These are phyloP conservation scores for Bullera alba DNA, from an alignment of 768 basidiomycete genomes.

Conservation along the genomic window DNA sequence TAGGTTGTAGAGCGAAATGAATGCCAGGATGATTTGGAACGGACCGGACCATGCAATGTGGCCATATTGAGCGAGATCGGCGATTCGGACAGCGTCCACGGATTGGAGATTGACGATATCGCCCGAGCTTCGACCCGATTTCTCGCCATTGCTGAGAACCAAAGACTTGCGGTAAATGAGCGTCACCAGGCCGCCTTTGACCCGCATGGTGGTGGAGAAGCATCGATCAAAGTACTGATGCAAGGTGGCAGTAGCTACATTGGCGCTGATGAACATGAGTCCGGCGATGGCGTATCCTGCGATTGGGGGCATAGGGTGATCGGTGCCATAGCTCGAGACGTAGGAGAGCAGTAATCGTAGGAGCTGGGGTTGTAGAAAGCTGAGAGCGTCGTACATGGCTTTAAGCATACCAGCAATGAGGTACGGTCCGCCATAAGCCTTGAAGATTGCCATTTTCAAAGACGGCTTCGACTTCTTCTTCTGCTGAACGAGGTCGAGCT, in stretches of 20 bases:
- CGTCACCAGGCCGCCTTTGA: slow-evolving; percentile 78
- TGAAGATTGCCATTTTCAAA: slow-evolving; percentile 66
- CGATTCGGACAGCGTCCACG: slow-evolving; percentile 51
- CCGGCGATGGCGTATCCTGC: slow-evolving; percentile 70
- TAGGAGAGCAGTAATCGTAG: slow-evolving; percentile 71
- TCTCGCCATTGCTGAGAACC: slow-evolving; percentile 76
- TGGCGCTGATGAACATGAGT: slow-evolving; percentile 72
- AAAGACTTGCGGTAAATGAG: slow-evolving; percentile 81
- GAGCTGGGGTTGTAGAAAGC: slow-evolving; percentile 80
- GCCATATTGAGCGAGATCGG: slow-evolving; percentile 50
- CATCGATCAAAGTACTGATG: slow-evolving; percentile 88
- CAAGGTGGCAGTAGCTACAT: slow-evolving; percentile 69
- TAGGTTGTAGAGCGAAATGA: slow-evolving; percentile 79
- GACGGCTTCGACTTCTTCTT: slow-evolving; percentile 47
- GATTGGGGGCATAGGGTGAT: slow-evolving; percentile 48
- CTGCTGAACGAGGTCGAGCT: slow-evolving; percentile 42
- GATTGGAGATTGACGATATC: slow-evolving; percentile 94
- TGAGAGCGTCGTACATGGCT: slow-evolving; percentile 67
- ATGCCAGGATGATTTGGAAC: slow-evolving; percentile 81
- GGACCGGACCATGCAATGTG: slow-evolving; percentile 80
- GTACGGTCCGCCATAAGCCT: slow-evolving; percentile 74
- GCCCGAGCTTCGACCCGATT: slow-evolving; percentile 65
- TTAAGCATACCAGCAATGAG: slow-evolving; percentile 55
- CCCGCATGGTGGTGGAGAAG: slow-evolving; percentile 61
- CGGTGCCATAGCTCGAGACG: slow-evolving; percentile 61